Conservation (phyloP, 805 yeast genomes). For the Wickerhamiella allomyrinae region DNA sequence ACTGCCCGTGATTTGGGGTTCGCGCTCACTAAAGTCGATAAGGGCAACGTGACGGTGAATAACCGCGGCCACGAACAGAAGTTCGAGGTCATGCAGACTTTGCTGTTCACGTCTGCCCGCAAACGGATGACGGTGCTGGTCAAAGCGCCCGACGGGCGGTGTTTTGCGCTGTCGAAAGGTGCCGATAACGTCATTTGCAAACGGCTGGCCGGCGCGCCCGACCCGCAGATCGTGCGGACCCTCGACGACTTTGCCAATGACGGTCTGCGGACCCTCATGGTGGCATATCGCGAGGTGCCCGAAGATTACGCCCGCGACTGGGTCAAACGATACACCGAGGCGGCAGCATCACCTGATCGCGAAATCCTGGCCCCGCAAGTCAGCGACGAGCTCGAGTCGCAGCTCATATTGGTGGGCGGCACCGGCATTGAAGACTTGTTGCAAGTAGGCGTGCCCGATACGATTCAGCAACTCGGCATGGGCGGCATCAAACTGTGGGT, state of each 20-base stretch:
- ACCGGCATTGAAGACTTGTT: conserved; percentile 72
- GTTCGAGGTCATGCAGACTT: conserved; percentile 38
- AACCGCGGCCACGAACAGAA: conserved; percentile 33
- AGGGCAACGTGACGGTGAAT: conserved; percentile 33
- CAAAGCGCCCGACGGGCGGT: conserved; percentile 29
- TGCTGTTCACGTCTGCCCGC: conserved; percentile 57
- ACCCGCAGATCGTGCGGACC: conserved; percentile 20
- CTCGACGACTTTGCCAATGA: conserved; percentile 61
- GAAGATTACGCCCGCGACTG: conserved; percentile 36
- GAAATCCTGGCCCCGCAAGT: conserved; percentile 41
- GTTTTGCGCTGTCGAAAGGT: conserved; percentile 48
- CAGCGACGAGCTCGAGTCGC: conserved; percentile 45
- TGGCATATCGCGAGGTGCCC: conserved; percentile 44
- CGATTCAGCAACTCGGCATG: conserved; percentile 47
- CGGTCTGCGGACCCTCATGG: conserved; percentile 63
- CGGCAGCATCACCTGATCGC: conserved; percentile 40
- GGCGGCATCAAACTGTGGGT: conserved; percentile 80
- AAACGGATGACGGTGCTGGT: conserved; percentile 68
- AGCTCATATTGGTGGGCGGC: conserved; percentile 49
- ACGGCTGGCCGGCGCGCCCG: conserved; percentile 24
- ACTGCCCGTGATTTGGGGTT: conserved; percentile 64
- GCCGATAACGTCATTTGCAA: conserved; percentile 60
- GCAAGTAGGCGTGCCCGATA: conserved; percentile 65
- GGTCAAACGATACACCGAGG: conserved; percentile 37
- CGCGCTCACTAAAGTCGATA: conserved; percentile 40